Percentiles rank a stretch among this genome's conserved stretches.
These are phyloP conservation scores for Chlorella sp. DNA, from an alignment of 139 green algal species.

Conservation along the genomic window DNA sequence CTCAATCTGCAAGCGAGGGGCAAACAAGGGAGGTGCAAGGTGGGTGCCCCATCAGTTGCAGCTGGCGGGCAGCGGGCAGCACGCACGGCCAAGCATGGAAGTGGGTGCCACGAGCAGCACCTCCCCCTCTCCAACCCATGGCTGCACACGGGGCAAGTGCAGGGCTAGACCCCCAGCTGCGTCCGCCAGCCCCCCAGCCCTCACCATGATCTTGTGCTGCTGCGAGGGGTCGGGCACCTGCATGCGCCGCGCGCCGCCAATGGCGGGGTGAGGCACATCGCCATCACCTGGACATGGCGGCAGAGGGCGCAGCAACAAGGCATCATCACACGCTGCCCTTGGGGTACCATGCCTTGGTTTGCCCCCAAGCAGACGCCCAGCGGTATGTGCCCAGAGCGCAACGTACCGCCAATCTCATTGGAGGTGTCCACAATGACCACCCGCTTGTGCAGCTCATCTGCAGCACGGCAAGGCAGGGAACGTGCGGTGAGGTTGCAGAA, in stretches of 20 bases:
- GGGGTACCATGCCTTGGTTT: too few relatives aligned
- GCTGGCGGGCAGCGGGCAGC: neutral
- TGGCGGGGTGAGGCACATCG: slow-evolving; percentile 94
- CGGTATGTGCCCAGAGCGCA: too few relatives aligned
- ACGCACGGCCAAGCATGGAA: neutral
- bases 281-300: slow-evolving; percentile 73
- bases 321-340: too few relatives aligned
- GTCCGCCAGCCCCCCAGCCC: neutral
- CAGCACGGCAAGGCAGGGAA: neutral
- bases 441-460: slow-evolving; percentile 42
- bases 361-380: too few relatives aligned
- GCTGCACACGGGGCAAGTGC: too few relatives aligned
- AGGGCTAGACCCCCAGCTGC: too few relatives aligned
- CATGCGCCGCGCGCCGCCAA: slow-evolving; percentile 94
- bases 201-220: slow-evolving; percentile 95
- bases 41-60: neutral
- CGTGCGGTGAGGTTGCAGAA: neutral
- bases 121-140: neutral
- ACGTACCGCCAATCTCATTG: slow-evolving; percentile 88
- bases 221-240: slow-evolving; percentile 89
- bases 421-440: slow-evolving; percentile 84
- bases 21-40: neutral
- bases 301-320: too few relatives aligned
- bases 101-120: neutral
- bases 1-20: slow-evolving; percentile 82